Percentiles rank a stretch among this genome's conserved stretches.
phyloP scores from a whole-genome alignment of 768 basidiomycete species.

The Mycena floridula region DNA sequence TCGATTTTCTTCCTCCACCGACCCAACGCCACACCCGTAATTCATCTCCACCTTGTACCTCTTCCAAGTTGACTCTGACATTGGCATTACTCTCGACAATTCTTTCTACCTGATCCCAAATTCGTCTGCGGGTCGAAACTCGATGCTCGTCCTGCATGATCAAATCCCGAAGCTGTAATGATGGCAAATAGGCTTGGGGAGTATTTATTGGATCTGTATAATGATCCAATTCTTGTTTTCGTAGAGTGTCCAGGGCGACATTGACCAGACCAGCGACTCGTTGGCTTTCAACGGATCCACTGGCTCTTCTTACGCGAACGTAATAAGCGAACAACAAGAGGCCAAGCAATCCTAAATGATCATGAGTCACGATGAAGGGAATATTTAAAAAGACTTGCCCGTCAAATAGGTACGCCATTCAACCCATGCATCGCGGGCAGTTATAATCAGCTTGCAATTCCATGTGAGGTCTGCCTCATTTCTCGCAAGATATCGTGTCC shows the following conservation, averaged over 20 bases:
- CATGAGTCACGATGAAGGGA: conserved; percentile 12
- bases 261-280: conserved; percentile 73
- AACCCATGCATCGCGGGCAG: conserved; percentile 58
- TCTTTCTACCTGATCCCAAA: conserved; percentile 82
- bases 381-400: conserved; percentile 16
- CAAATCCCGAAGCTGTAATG: conserved; percentile 82
- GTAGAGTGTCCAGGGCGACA: conserved; percentile 72
- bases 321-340: conserved; percentile 21
- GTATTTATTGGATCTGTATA: conserved; percentile 74
- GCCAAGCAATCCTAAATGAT: conserved; percentile 22
- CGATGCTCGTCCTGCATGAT: conserved; percentile 80
- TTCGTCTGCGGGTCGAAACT: conserved; percentile 48
- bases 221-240: conserved; percentile 77
- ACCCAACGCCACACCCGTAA: conserved; percentile 91
- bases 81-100: conserved; percentile 90
- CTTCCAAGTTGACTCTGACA: conserved; percentile 78
- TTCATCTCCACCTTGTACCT: conserved; percentile 81
- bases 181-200: conserved; percentile 74
- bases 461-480: conserved; percentile 61
- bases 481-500: conserved; percentile 70
- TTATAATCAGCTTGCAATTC: conserved; percentile 61
- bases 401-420: conserved; percentile 67
- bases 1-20: conserved; percentile 33
- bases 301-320: conserved; percentile 39
- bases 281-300: conserved; percentile 49